Evolutionary conservation across 805 yeast species (phyloP).

Genomic region (Torulaspora indica): DNA sequence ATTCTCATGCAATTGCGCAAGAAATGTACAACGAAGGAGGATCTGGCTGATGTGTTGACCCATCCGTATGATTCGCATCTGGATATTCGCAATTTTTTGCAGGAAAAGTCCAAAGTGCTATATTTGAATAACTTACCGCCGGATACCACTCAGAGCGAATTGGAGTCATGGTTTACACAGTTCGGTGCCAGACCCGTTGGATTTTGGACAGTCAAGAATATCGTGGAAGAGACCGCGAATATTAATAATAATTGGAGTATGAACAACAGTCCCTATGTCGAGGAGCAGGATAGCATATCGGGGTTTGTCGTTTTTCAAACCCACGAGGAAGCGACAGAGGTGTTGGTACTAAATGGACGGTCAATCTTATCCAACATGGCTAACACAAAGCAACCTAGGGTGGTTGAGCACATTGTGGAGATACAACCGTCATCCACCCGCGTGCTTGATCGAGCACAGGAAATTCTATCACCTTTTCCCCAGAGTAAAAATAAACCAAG

Average conservation of each 20-base stretch:
- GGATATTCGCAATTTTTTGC: slow-evolving; percentile 61
- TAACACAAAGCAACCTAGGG: slow-evolving; percentile 35
- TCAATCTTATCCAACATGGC: slow-evolving; percentile 36
- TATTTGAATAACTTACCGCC: slow-evolving; percentile 74
- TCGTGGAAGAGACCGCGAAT: slow-evolving; percentile 33
- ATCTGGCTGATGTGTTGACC: slow-evolving; percentile 53
- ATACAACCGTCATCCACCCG: slow-evolving; percentile 79
- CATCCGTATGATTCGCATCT: slow-evolving; percentile 74
- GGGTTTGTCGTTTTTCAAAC: slow-evolving; percentile 84
- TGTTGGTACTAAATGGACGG: slow-evolving; percentile 75
- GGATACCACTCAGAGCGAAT: slow-evolving; percentile 85
- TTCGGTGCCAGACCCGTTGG: slow-evolving; percentile 83
- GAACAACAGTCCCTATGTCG: slow-evolving; percentile 36
- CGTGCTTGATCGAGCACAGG: slow-evolving; percentile 78
- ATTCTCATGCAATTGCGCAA: slow-evolving; percentile 31
- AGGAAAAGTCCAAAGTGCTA: slow-evolving; percentile 72
- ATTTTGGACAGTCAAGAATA: slow-evolving; percentile 78
- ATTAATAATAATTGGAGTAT: slow-evolving; percentile 24
- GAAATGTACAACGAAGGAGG: slow-evolving; percentile 42
- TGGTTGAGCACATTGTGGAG: slow-evolving; percentile 64
- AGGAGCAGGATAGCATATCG: slow-evolving; percentile 48
- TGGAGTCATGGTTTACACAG: slow-evolving; percentile 87
- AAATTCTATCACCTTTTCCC: slow-evolving; percentile 78
- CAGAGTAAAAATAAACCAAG: slow-evolving; percentile 80
- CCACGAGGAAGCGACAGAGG: slow-evolving; percentile 82